A percentile compares a stretch with the other conserved stretches of the same genome.
Conservation (phyloP, 148 eudicot species). For the Persicaria tinctoria region DNA sequence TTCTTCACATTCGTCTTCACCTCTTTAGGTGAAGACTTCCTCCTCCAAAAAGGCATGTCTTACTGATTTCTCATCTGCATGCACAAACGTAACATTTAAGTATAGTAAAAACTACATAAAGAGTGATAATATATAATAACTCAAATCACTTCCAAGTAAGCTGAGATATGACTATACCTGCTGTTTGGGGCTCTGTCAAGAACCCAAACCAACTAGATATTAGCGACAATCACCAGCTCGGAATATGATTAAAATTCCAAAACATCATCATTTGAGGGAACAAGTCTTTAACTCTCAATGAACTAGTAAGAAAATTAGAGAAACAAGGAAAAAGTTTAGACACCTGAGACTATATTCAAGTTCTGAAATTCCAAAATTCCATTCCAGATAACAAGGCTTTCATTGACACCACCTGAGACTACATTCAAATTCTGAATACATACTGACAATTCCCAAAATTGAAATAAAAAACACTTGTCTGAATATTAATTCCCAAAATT, state of each 20-base stretch:
- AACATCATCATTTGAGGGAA: neutral
- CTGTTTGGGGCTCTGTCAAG: neutral
- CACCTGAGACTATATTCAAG: neutral
- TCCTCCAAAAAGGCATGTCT: slow-evolving; percentile 42
- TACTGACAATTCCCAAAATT: neutral
- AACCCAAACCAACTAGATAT: neutral
- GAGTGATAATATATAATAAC: neutral
- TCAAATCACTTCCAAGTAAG: neutral
- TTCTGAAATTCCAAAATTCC: neutral
- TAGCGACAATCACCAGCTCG: neutral
- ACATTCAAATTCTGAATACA: neutral
- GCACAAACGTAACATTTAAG: neutral
- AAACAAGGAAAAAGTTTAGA: neutral
- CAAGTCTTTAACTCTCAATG: neutral
- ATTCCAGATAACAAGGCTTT: neutral
- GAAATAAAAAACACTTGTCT: neutral
- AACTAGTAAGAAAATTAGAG: neutral
- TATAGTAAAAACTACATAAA: neutral
- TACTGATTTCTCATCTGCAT: slow-evolving; percentile 7
- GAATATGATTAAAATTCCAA: neutral
- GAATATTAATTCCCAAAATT: neutral
- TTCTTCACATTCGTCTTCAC: slow-evolving; percentile 26
- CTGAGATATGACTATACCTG: neutral
- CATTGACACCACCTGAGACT: neutral
- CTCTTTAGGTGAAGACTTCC: slow-evolving; percentile 39